Conservation (phyloP, 2,329 filamentous ascomycete genomes). For the Leptographium radiaticola region DNA sequence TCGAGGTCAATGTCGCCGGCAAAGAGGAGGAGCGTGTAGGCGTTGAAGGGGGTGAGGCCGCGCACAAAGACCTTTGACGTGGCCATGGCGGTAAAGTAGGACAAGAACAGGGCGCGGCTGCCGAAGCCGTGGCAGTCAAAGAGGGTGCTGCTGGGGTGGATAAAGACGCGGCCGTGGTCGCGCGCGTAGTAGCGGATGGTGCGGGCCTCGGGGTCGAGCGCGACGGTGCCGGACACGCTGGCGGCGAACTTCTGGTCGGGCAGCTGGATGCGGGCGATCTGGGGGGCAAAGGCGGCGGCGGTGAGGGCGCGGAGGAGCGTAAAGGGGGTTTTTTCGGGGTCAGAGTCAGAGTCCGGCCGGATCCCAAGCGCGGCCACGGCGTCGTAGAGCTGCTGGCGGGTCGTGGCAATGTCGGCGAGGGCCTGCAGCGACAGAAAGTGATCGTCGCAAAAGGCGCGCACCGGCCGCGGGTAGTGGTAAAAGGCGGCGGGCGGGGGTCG, state of each 20-base stretch:
- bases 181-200: constrained; percentile 89
- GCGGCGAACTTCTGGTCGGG: constrained; percentile 92
- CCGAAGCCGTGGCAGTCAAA: constrained; percentile 74
- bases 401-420: constrained; percentile 77
- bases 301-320: constrained; percentile 55
- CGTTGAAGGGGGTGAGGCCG: constrained; percentile 86
- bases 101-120: constrained; percentile 62
- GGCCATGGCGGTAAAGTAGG: constrained; percentile 84
- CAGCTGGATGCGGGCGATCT: constrained; percentile 83
- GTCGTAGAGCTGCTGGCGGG: constrained; percentile 71
- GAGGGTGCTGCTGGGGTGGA: constrained; percentile 78
- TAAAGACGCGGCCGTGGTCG: constrained; percentile 76
- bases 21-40: constrained; percentile 79
- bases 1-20: constrained; percentile 78
- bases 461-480: constrained; percentile 40
- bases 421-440: constrained; percentile 79
- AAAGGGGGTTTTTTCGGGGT: constrained; percentile 19
- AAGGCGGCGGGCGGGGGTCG: neutral
- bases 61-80: constrained; percentile 87
- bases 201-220: constrained; percentile 81
- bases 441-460: constrained; percentile 68
- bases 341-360: constrained; percentile 22
- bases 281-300: constrained; percentile 65
- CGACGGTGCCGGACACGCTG: constrained; percentile 77
- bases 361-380: constrained; percentile 81